Base-by-base conservation (phyloP, 2,329 filamentous ascomycete species). In the Pseudogymnoascus sp. region DNA sequence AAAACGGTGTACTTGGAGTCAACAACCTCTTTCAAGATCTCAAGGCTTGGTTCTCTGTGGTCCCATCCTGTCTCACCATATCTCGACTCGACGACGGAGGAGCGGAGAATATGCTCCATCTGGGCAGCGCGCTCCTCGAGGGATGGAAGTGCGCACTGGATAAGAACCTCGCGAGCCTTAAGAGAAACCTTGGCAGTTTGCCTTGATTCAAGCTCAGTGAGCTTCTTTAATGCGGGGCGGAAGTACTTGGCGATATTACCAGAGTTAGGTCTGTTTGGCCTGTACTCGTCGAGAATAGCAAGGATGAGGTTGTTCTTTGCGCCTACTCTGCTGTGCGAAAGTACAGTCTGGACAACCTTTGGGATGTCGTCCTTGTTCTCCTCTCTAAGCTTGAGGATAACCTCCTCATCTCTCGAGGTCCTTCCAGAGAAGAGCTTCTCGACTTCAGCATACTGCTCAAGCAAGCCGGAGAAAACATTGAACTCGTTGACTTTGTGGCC, bases 1-100 rank as follows among this genome's bases (percentile, higher is more conserved):
- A 96, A 96, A 65, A 99, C 94, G 39, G 92, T 97, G 78, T 95
- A 97, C 77, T 95, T 95, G 59, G 94, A 97, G 74, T 99, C 94
- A 58, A 99, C 90, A 30, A 99, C 92, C 74, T 99, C 94, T 79
- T 96, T 96, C 76, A 99, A 87, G 65, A 95, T 80, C 19, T 95
- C 88, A 59, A 95, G 78, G 74, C 88, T 90, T 55, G 94, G 94
- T 74, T 96, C 89, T 66, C 94, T 83, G 76, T 99, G 94, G 65
- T 96, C 92, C 89, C 90, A 96, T 58, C 92, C 92, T 62, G 90
- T 92, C 80, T 99, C 94, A 62, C 94, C 94, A 70, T 99, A 99
- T 67, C 89, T 86, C n/a, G 92, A 96, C 74, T 99, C 91, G 6
- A 96, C 84, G 19, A 99, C 94, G 0, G 94, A 92, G 23, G 92